Evolutionary conservation across 371 early-diverging fungal genomes (phyloP), one percentile per base, ranked within the genome.

Genomic region (Rhizomucor pusillus): DNA sequence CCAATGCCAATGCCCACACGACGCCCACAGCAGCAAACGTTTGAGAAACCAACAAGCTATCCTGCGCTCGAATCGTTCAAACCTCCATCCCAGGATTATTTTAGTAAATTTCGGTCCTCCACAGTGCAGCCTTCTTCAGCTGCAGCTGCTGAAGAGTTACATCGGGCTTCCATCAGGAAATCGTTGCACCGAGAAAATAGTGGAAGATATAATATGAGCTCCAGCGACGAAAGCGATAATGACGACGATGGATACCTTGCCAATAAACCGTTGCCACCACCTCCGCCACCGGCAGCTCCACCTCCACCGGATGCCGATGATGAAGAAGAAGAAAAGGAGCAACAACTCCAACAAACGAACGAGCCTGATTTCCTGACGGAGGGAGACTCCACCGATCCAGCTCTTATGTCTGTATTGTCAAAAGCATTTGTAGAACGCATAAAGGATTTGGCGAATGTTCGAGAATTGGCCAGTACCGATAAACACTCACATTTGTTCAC

Each of bases 391-490:
- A 57, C 51, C 3, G 51, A 54, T 19, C 43, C 48, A 13, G 54
- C 57, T 9, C 45, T 53, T 11, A 25, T 63, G 20, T 67, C 67
- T 5, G 57, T 50, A 1, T 20, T 67, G 4, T 52, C 58, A 6
- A 56, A 49, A 14, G 40, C 33, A 16, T 63, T 67, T 40, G 49
- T 53, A 5, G 46, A 41, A 20, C 44, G 33, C 3, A 51, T 67
- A 18, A 56, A 59, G 41, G 50, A 52, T 2, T 29, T 60, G 43
- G 52, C 44, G 5, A 35, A 45, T 7, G 34, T 59, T 18, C 56
- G 76, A 34, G 64, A 64, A 25, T 49, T 73, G 1, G 64, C 69
- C 35, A 56, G 39, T 52, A 41, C 54, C 0, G 43, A 40, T 35
- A 57, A 56, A 9, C 56, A 57, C 50, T 52, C 56, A 0, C 50